Base-by-base conservation (phyloP, 768 basidiomycete species). In the Phaffia australis region DNA sequence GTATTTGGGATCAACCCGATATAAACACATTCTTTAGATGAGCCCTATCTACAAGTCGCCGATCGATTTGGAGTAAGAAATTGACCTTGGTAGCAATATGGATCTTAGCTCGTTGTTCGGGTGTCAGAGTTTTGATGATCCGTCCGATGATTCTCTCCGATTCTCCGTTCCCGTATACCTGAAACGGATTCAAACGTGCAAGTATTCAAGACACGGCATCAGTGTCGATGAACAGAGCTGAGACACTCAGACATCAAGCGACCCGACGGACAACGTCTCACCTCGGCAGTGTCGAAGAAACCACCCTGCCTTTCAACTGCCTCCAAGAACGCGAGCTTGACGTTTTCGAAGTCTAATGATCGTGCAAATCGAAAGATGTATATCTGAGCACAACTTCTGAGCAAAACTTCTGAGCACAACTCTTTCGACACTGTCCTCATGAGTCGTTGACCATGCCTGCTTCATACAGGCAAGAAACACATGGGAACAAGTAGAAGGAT, bases 201-300 rank as follows among this genome's bases (percentile, higher is more conserved):
- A 25, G 56, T 56, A 14, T n/a, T 19, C 29, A 9, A 32, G 23
- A n/a, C 29, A 56, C 23, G 6, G 23, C 2, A 27, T 42, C 35
- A 42, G 35, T 5, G 6, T 42, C 35, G 11, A 5, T 11, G 35
- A 42, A 11, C 11, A 42, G 11, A 42, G 4, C 4, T 4, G 11
- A 11, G 11, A 11, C 35, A 42, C 11, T 42, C 11, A 42, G 35
- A 5, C 11, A 11, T 42, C 35, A 42, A 4, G 11, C 35, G 35
- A 42, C 11, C 35, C 4, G 11, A 42, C 11, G 23, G 6, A 60
- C 25, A 21, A 21, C 5, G 19, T 23, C 58, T 35, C 23, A 60
- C 58, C 57, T 65, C 64, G 1, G 64, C 64, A 0, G 57, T 50
- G 29, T 65, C 64, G 7, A 65, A 59, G 30, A 65, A 65, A 49